Base-by-base conservation (phyloP, 768 basidiomycete species). In the Suillus discolor region DNA sequence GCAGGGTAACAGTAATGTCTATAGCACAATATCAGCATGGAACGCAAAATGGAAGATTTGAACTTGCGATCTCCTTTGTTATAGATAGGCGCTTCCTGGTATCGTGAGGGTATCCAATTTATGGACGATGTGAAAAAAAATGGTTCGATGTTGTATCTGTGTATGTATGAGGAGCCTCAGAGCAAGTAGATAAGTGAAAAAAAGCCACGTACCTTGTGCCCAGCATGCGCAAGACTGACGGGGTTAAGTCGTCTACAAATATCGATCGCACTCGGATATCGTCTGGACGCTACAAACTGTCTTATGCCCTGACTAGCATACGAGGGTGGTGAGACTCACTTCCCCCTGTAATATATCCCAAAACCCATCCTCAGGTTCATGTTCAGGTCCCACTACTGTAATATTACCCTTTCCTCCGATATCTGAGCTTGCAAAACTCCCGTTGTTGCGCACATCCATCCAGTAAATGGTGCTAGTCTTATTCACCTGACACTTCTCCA, bases 101-200 rank as follows among this genome's bases (percentile, higher is more conserved):
- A 90, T 62, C 87, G 83, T 1, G 87, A 86, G 2, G 89, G 89
- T 67, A 89, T 90, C 87, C 87, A 88, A 66, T 86, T 88, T 3
- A 86, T 71, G 2, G 86, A 84, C 1, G 87, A 88, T 0, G 86
- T 85, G 71, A 88, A 89, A 70, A 85, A 89, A 72, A 89, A 88
- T 0, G 88, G 88, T 67, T 89, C 88, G 64, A 89, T 78, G 51
- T 78, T 78, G 63, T 85, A 87, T 71, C 87, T 79, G 25, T 11
- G 39, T 9, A n/a, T n/a, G n/a, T n/a, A 41, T 2, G 2, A 64
- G 15, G 15, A 53, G 38, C 38, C 1, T 55, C 54, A 57, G 41
- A 31, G 1, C 55, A 5, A 45, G n/a, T 38, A 4, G 3, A 16
- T 23, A 49, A 18, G 23, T 6, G 39, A 44, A 15, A 53, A 15